Base-by-base conservation (phyloP, 495 filamentous ascomycete genomes). In the Clavariopsis aquatica region DNA sequence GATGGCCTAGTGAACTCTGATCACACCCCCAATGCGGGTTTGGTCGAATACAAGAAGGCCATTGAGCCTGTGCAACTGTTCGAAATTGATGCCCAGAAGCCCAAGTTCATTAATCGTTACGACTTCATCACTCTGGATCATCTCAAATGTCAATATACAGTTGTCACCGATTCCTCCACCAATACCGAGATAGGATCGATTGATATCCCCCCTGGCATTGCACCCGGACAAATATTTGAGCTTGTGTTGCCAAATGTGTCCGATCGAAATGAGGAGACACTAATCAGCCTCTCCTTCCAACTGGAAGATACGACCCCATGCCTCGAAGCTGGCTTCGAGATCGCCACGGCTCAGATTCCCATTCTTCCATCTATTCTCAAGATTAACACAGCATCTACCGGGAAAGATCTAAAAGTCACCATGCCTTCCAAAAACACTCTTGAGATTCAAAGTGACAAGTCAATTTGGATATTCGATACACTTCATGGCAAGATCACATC, bases 21-120 rank as follows among this genome's bases (percentile, higher is more conserved):
- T 22, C 85, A 89, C 66, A 78, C 74, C 0, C 84, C 87, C 4
- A 81, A 76, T 0, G 85, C 84, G 0, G 86, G 85, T 0, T 55
- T 89, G 24, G 64, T 77, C 6, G 87, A 90, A 70, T 80, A 83
- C 26, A 84, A 85, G 61, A 88, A 87, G 68, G 84, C 79, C 15
- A 79, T 86, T 54, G 77, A 85, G 49, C 86, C 86, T 0, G 74
- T 87, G 13, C 69, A 75, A 60, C 26, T 65, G 2, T 56, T 65
- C 2, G 36, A 45, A 6, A 2, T 8, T 7, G 26, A 23, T 22
- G 15, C 20, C 15, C 26, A 26, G 13, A 51, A 70, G 43, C 41
- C 77, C 20, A 52, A 66, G 0, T 60, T 87, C 8, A 62, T 79
- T 10, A 87, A 85, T 53, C 69, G 74, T 9, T 80, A 82, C 67